Evolutionary conservation across 306 rosid species (phyloP), one percentile per base, ranked within the genome.

Genomic region (Leucaena leucocephala): DNA sequence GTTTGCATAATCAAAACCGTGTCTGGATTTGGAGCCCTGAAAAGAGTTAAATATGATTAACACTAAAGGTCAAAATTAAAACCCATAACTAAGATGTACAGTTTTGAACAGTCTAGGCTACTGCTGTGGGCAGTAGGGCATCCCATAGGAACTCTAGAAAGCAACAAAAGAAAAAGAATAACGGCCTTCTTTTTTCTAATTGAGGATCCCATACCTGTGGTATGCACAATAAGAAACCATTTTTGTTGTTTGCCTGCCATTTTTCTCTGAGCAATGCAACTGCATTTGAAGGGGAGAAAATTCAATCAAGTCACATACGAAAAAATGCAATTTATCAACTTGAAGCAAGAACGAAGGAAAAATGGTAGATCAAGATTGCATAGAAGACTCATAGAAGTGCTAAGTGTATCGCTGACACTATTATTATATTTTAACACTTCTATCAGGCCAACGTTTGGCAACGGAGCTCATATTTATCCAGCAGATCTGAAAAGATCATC

Each of bases 1-100:
- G 96, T 91, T 84, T 96, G 99, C 89, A 96, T 88, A 64, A 93
- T 93, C 82, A 96, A 89, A 81, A 96, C 98, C 14, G 93, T 96
- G 74, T 96, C 97, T 15, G 93, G 98, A 91, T 96, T 96, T 80
- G 99, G 99, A 78, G 99, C 97, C 90, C 99, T 96, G 88, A 82
- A 89, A 74, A 39, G 69, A 70, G 52, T 81, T 22, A 77, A 83
- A 86, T 66, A 70, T 27, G 69, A 83, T 81, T 13, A 83, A 72
- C 80, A 83, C 68, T 45, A 84, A 71, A 83, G 65, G 22, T 21
- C 46, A 70, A 74, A 77, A 40, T 43, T 49, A 70, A 49, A 54
- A 63, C 45, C 72, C 35, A 42, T 40, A 8, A 19, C 72, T 40
- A 43, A 19, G 9, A 44, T 33, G 27, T 21, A 43, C 54, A 43